Conservation (phyloP, 2,329 filamentous ascomycete species). For the Incumbomyces lentus region DNA sequence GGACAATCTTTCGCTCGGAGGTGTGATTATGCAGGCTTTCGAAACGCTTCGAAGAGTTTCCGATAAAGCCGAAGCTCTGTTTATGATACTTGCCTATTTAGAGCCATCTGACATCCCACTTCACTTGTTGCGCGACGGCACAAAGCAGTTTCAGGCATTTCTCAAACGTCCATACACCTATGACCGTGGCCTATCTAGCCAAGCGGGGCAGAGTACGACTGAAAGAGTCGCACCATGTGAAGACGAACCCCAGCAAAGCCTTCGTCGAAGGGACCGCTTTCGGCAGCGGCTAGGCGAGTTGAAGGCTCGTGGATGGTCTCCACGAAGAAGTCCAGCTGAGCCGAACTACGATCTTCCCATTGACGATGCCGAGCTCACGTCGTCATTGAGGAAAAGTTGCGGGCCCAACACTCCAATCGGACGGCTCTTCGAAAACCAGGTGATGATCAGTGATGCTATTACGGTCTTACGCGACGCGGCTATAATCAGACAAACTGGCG, state of each 20-base stretch:
- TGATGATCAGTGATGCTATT: neutral
- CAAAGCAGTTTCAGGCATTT: neutral
- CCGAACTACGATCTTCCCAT: no score
- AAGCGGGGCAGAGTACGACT: no score
- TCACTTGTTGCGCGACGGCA: neutral
- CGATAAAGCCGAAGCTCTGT: constrained; percentile 1
- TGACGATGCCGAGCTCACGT: neutral
- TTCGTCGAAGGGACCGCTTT: neutral
- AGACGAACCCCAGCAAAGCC: neutral
- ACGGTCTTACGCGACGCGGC: neutral
- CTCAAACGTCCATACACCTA: neutral
- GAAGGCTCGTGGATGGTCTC: neutral
- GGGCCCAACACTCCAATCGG: neutral
- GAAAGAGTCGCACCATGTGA: neutral
- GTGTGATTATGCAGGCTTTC: neutral
- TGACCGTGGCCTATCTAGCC: neutral
- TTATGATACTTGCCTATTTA: neutral
- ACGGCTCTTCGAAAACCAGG: constrained; percentile 3
- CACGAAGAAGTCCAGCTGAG: neutral
- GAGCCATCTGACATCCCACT: constrained; percentile 3
- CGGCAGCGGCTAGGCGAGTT: neutral
- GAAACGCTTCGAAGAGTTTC: neutral
- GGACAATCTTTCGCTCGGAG: neutral
- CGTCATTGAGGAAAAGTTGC: neutral
- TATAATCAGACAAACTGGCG: neutral